These are phyloP conservation scores for Raffaelea deltoideospora DNA, from an alignment of 2,329 filamentous ascomycete species.

Conservation along the genomic window DNA sequence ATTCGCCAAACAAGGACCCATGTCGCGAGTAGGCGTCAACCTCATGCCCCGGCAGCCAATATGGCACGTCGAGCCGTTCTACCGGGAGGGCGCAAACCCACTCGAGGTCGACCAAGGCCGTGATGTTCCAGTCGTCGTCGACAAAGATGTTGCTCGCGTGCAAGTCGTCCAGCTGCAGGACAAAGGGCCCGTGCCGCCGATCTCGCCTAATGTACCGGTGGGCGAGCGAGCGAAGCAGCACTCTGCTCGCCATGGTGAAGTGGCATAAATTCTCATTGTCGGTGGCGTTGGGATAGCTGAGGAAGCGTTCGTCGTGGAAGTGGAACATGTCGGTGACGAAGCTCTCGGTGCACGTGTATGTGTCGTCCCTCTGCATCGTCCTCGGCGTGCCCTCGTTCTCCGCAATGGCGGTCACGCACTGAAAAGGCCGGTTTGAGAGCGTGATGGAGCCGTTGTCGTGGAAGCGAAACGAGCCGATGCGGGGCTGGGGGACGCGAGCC, in stretches of 20 bases:
- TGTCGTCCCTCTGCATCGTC: constrained; percentile 14
- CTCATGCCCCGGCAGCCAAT: neutral
- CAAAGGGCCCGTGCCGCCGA: constrained; percentile 11
- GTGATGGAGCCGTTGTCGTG: constrained; percentile 11
- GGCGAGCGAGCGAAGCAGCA: constrained; percentile 11
- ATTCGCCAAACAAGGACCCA: neutral
- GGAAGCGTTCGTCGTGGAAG: constrained; percentile 13
- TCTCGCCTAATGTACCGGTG: constrained; percentile 9
- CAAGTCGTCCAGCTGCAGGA: constrained; percentile 14
- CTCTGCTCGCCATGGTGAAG: constrained; percentile 13
- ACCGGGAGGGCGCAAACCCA: constrained; percentile 8
- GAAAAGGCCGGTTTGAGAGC: constrained; percentile 4
- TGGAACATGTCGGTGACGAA: constrained; percentile 14
- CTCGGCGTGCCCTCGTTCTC: constrained; percentile 16
- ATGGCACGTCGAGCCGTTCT: neutral
- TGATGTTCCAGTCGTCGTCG: constrained; percentile 18
- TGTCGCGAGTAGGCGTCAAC: neutral
- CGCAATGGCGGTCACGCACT: constrained; percentile 13
- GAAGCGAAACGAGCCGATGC: constrained; percentile 14
- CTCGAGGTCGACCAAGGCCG: constrained; percentile 15
- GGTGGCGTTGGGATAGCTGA: constrained; percentile 12
- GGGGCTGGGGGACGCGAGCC: constrained; percentile 13
- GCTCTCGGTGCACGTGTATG: constrained; percentile 15
- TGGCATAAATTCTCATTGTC: too few species aligned
- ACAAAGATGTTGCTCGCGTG: constrained; percentile 17